Evolutionary conservation across 495 filamentous ascomycete genomes (phyloP).

Genomic region (Opeltia flavorubescens): DNA sequence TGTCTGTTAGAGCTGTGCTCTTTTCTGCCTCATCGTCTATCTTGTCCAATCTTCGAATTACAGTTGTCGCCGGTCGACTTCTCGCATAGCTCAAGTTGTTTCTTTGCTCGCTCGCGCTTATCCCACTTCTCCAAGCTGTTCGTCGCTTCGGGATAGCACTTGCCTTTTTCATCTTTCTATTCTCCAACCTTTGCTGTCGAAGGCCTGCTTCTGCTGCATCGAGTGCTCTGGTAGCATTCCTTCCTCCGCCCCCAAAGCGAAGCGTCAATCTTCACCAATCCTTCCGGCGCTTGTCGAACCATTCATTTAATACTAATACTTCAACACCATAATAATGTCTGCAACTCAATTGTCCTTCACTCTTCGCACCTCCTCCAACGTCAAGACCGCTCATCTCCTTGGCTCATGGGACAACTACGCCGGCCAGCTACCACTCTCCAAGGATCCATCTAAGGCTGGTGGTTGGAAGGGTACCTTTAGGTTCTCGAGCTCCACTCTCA

Average conservation of each 20-base stretch:
- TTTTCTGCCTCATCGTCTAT: constrained; percentile 21
- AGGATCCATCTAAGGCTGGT: constrained; percentile 70
- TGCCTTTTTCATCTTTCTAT: constrained; percentile 6
- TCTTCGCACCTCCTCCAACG: constrained; percentile 88
- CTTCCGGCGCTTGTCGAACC: constrained; percentile 7
- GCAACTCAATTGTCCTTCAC: constrained; percentile 75
- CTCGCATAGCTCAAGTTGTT: constrained; percentile 34
- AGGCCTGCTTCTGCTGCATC: constrained; percentile 2
- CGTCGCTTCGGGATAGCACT: constrained; percentile 5
- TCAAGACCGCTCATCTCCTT: constrained; percentile 94
- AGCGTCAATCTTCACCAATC: constrained; percentile 5
- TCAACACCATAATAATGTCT: constrained; percentile 52
- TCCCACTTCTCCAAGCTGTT: background rate
- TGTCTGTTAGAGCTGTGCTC: constrained; percentile 18
- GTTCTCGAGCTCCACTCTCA: constrained; percentile 73
- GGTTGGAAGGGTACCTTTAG: constrained; percentile 92
- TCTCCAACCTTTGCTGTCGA: constrained; percentile 10
- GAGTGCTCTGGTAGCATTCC: constrained; percentile 18
- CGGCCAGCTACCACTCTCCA: constrained; percentile 81
- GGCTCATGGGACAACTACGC: constrained; percentile 97
- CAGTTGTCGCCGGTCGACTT: constrained; percentile 40
- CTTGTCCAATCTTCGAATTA: constrained; percentile 18
- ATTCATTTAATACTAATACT: constrained; percentile 25
- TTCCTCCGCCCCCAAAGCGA: background rate
- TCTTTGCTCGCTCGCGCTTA: constrained; percentile 42